Percentiles rank a stretch among this genome's conserved stretches.
phyloP scores from a whole-genome alignment of 2,329 filamentous ascomycete species.

The Chaetomium olivaceum region DNA sequence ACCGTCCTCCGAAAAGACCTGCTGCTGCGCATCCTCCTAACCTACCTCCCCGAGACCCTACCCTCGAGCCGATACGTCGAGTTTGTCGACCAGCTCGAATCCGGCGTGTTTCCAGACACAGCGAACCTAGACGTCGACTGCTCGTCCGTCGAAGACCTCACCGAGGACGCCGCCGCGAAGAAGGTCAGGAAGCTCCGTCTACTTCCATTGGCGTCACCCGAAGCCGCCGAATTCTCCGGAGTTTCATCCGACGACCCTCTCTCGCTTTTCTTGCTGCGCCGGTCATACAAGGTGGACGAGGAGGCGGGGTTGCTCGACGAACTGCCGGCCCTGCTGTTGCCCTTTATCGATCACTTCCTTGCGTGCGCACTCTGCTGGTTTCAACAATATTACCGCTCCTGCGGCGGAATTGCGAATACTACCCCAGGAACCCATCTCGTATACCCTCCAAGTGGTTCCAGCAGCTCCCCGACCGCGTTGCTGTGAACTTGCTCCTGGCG shows the following conservation, averaged over 20 bases:
- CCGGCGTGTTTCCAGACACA: conserved; percentile 46
- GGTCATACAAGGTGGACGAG: conserved; percentile 68
- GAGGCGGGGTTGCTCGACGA: conserved; percentile 72
- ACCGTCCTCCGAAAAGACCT: conserved; percentile 64
- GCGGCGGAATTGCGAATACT: conserved; percentile 69
- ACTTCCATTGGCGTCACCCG: conserved; percentile 54
- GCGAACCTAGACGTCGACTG: conserved; percentile 53
- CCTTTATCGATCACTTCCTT: conserved; percentile 65
- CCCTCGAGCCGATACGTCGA: conserved; percentile 63
- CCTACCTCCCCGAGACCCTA: conserved; percentile 72
- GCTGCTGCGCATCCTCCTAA: conserved; percentile 71
- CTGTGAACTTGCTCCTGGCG: conserved; percentile 62
- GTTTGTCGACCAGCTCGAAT: conserved; percentile 60
- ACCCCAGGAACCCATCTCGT: conserved; percentile 50
- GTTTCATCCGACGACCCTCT: conserved; percentile 56
- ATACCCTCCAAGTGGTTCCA: conserved; percentile 66
- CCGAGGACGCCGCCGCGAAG: conserved; percentile 64
- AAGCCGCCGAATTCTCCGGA: conserved; percentile 49
- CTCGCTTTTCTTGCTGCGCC: conserved; percentile 65
- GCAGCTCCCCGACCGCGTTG: conserved; percentile 57
- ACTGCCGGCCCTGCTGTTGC: conserved; percentile 65
- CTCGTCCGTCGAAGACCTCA: conserved; percentile 57
- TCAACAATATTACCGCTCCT: conserved; percentile 69
- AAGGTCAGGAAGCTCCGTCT: conserved; percentile 65
- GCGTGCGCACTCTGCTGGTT: conserved; percentile 67